phyloP scores from a whole-genome alignment of 2,329 filamentous ascomycete species.

The Pseudogymnoascus sp. region DNA sequence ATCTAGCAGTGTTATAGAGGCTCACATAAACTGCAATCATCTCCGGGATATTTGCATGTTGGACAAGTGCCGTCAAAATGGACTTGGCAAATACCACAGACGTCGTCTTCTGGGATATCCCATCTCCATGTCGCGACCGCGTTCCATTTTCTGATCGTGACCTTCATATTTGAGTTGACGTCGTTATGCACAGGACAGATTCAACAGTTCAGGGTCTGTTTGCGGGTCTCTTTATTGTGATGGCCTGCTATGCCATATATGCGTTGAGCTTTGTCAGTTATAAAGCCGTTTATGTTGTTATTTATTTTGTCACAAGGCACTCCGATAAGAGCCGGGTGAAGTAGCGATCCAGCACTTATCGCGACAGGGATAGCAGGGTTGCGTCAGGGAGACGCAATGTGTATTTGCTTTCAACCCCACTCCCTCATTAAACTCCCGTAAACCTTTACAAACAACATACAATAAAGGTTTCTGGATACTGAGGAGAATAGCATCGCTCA shows the following conservation, averaged over 20 bases:
- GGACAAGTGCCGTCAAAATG: conserved; percentile 97
- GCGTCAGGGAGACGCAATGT: conserved; percentile 5
- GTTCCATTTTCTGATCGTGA: conserved; percentile 88
- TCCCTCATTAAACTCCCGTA: conserved; percentile 10
- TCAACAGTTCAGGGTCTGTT: background rate
- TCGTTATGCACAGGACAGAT: too few species aligned
- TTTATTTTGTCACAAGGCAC: background rate
- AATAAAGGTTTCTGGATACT: background rate
- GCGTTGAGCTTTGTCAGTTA: background rate
- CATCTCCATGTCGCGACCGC: conserved; percentile 95
- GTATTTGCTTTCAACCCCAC: conserved; percentile 5
- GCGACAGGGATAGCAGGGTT: conserved; percentile 4
- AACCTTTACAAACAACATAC: background rate
- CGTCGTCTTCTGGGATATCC: conserved; percentile 95
- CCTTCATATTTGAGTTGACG: conserved; percentile 60
- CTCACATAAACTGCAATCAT: conserved; percentile 86
- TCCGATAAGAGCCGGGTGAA: background rate
- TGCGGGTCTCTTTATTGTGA: background rate
- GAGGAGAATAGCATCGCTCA: background rate
- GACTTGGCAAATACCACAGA: conserved; percentile 96
- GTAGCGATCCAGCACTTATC: conserved; percentile 5
- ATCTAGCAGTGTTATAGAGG: conserved; percentile 16
- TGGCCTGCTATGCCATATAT: background rate
- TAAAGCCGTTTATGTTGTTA: background rate
- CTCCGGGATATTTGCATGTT: conserved; percentile 94